A percentile compares a stretch with the other conserved stretches of the same genome.
Conservation (phyloP, 2,329 filamentous ascomycete genomes). For the Chaetomium sp. region DNA sequence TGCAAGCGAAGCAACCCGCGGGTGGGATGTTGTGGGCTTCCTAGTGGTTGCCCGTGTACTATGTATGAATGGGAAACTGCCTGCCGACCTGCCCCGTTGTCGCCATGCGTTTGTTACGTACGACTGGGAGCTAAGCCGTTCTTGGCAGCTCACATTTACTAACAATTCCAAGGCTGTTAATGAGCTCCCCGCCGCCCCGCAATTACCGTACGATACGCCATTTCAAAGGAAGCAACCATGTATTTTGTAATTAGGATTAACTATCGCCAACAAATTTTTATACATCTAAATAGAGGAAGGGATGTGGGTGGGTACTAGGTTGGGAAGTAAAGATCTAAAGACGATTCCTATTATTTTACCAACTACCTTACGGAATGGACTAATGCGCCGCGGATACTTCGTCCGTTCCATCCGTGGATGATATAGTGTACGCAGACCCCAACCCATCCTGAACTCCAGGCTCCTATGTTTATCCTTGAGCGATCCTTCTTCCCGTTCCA, state of each 20-base stretch:
- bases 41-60: not conserved
- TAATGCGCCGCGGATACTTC: slow-evolving; percentile 5
- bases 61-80: not conserved
- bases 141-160: slow-evolving; percentile 9
- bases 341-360: too few relatives aligned
- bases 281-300: too few relatives aligned
- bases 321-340: too few relatives aligned
- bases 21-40: not conserved
- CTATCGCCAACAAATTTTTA: too few relatives aligned
- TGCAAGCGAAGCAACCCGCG: too few relatives aligned
- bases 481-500: too few relatives aligned
- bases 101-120: slow-evolving; percentile 2
- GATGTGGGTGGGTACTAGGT: too few relatives aligned
- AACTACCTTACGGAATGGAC: not conserved
- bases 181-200: too few relatives aligned
- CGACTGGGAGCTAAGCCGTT: slow-evolving; percentile 15
- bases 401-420: not conserved
- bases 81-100: not conserved
- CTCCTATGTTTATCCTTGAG: not conserved
- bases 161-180: too few relatives aligned
- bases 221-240: too few relatives aligned
- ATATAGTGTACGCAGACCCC: not conserved
- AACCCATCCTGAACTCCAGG: slow-evolving; percentile 2
- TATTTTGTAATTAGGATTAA: too few relatives aligned
- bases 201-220: too few relatives aligned